A percentile compares a stretch with the other conserved stretches of the same genome.
Evolutionary conservation across 2,329 filamentous ascomycete genomes (phyloP).

Genomic region (Endothia cerciana): DNA sequence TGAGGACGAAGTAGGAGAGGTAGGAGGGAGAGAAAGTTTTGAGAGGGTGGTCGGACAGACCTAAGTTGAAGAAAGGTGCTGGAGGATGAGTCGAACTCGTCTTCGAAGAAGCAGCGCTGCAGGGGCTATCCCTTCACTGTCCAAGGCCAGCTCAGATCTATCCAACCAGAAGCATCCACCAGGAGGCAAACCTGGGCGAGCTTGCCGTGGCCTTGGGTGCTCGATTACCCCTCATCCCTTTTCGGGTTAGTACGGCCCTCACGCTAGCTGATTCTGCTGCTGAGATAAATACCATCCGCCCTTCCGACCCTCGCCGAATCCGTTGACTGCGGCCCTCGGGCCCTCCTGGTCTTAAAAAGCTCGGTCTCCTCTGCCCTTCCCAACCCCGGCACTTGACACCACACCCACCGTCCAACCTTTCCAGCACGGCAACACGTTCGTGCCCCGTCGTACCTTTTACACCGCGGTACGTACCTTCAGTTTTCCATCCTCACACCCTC

Average conservation of each 20-base stretch:
- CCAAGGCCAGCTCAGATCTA: neutral
- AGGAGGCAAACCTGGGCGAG: neutral
- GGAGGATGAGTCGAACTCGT: conserved; percentile 12
- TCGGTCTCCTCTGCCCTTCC: neutral
- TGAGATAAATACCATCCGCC: conserved; percentile 43
- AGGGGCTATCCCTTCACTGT: conserved; percentile 21
- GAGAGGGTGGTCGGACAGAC: neutral
- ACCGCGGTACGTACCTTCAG: neutral
- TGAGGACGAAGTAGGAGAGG: neutral
- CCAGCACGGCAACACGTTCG: neutral
- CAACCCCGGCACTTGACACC: neutral
- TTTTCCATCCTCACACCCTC: neutral
- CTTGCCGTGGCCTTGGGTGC: conserved; percentile 5
- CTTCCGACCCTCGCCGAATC: conserved; percentile 37
- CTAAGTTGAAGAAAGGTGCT: neutral
- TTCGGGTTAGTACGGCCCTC: conserved; percentile 2
- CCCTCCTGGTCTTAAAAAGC: conserved; percentile 34
- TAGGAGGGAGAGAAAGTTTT: too few relatives aligned
- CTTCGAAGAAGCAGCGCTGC: conserved; percentile 13
- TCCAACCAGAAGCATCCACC: conserved; percentile 4
- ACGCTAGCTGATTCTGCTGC: conserved; percentile 32
- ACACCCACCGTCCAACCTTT: neutral
- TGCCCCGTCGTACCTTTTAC: neutral
- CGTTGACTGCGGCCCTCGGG: conserved; percentile 37
- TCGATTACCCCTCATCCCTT: conserved; percentile 19